Base-by-base conservation (phyloP, 495 filamentous ascomycete species). In the Neurospora hispaniola region DNA sequence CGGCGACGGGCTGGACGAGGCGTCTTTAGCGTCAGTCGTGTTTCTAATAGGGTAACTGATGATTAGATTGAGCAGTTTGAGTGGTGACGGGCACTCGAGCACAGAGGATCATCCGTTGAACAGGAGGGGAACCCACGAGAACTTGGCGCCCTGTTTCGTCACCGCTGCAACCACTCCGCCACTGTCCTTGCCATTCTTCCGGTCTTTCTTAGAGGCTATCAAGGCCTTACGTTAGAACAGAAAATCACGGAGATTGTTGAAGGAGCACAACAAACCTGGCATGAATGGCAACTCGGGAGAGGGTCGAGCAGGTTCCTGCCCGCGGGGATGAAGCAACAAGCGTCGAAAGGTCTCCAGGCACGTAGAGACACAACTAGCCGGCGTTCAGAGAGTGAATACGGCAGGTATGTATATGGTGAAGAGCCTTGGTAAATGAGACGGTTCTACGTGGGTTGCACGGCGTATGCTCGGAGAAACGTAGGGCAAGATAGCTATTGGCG, bases 141-240 rank as follows among this genome's bases (percentile, higher is more conserved):
- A 85, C 76, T 84, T 86, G 70, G 83, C 81, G 73, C 79, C 81
- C 77, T 86, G 83, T 78, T 82, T 85, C 40, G 83, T 86, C 81
- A 86, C 83, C 79, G 85, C 85, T 71, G 85, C 85, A 72, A 84
- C 80, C 79, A 85, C 84, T 75, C 84, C 80, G 73, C 84, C 82
- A 74, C 79, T 78, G 71, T 85, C 84, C 83, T 83, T 86, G 77
- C 78, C 85, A 86, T 86, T 82, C 82, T 84, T 86, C 72, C 82
- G 81, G 79, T 85, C 82, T 75, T 86, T 86, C 83, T 83, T 84
- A 73, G 81, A 78, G 79, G 76, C 84, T 85, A 43, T 71, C 27
- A 23, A 20, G 5, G 40, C 27, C 11, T 23, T 6, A 2, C 4
- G 78, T 80, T 72, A 66, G 23, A 54, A 27, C 5, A 66, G n/a